A percentile compares a stretch with the other conserved stretches of the same genome.
Conservation (phyloP, 345 rosid species). For the Hypericum androsaemum region DNA sequence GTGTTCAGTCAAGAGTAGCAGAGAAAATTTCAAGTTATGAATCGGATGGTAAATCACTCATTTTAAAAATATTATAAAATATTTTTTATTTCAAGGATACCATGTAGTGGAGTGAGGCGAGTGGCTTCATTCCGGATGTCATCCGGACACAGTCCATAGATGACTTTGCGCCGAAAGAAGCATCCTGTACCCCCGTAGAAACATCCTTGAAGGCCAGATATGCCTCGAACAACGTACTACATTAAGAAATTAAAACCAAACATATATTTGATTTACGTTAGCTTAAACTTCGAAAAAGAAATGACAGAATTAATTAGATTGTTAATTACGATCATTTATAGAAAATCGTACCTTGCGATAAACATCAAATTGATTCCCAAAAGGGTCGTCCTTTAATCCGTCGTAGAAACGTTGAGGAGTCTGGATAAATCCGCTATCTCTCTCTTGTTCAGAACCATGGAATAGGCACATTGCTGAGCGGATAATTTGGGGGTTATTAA, state of each 20-base stretch:
- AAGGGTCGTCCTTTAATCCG: conserved; percentile 25
- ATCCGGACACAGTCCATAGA: conserved; percentile 37
- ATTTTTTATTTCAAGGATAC: no score
- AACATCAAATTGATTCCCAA: conserved; percentile 23
- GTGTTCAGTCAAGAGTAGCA: no score
- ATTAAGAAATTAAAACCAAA: neutral
- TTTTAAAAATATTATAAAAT: no score
- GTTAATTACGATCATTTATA: neutral
- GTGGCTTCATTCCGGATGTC: conserved; percentile 13
- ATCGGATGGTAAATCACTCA: no score
- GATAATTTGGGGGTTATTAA: conserved; percentile 38
- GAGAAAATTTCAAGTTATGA: neutral
- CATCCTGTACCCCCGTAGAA: conserved; percentile 48
- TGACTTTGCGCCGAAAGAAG: conserved; percentile 49
- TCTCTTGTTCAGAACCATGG: conserved; percentile 14
- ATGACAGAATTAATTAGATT: neutral
- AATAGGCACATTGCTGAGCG: conserved; percentile 44
- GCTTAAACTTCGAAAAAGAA: neutral
- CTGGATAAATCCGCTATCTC: conserved; percentile 39
- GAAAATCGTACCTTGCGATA: conserved; percentile 12
- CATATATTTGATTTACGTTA: neutral
- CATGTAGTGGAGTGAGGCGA: conserved; percentile 10
- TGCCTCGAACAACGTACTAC: conserved; percentile 28
- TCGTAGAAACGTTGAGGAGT: conserved; percentile 41
- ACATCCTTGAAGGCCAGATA: conserved; percentile 48